phyloP scores from a whole-genome alignment of 2,329 filamentous ascomycete genomes.

The Bipolaris cookei region DNA sequence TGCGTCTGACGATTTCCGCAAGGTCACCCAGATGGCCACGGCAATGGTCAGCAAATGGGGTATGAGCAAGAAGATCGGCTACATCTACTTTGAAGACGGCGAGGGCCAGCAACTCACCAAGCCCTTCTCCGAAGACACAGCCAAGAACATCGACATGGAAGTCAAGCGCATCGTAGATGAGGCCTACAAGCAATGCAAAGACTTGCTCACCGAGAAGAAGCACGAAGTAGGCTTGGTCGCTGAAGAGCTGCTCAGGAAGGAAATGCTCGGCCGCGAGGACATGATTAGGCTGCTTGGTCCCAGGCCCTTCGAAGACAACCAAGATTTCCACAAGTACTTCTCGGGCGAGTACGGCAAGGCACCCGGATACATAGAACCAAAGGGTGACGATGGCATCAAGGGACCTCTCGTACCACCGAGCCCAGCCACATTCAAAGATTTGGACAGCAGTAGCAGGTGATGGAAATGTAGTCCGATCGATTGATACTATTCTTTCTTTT shows the following conservation, averaged over 20 bases:
- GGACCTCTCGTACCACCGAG: slow-evolving; percentile 44
- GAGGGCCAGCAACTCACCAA: slow-evolving; percentile 84
- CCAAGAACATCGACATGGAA: slow-evolving; percentile 88
- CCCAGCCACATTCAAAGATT: slow-evolving; percentile 32
- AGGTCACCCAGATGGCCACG: slow-evolving; percentile 93
- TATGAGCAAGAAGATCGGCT: slow-evolving; percentile 94
- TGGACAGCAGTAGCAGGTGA: slow-evolving; percentile 12
- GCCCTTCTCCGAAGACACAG: slow-evolving; percentile 94
- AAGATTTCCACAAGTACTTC: slow-evolving; percentile 96
- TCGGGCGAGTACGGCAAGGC: slow-evolving; percentile 48
- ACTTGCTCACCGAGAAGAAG: slow-evolving; percentile 84
- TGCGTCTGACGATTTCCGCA: slow-evolving; percentile 96
- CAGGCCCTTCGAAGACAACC: slow-evolving; percentile 80
- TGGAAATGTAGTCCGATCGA: not conserved
- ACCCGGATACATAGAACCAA: slow-evolving; percentile 42
- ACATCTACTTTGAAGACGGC: slow-evolving; percentile 86
- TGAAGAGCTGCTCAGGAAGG: slow-evolving; percentile 90
- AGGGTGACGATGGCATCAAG: slow-evolving; percentile 43
- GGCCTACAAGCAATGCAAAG: slow-evolving; percentile 88
- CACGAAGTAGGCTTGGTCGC: slow-evolving; percentile 86
- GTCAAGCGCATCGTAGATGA: slow-evolving; percentile 90
- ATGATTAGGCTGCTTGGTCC: slow-evolving; percentile 87
- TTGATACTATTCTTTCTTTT: no score
- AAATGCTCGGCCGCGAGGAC: slow-evolving; percentile 89
- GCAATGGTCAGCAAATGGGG: slow-evolving; percentile 99